phyloP scores from a whole-genome alignment of 73 alveolate genomes.

The Paramecium biaurelia region DNA sequence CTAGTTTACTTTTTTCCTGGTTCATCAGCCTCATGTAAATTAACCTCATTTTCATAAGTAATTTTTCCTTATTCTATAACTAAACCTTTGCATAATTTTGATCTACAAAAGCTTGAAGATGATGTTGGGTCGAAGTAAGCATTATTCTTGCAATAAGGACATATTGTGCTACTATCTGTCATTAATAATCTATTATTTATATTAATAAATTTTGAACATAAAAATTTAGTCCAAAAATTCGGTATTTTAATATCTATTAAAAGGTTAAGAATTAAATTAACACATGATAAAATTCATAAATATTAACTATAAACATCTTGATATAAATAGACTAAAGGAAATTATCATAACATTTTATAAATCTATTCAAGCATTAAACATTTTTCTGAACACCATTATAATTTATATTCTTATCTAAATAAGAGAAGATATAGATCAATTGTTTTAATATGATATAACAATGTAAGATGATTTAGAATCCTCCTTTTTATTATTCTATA shows the following conservation, averaged over 20 bases:
- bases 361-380: too few relatives aligned
- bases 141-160: neutral
- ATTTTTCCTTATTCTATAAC: neutral
- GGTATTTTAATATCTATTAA: neutral
- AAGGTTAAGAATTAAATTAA: too few relatives aligned
- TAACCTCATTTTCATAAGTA: constrained; percentile 41
- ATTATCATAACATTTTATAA: too few relatives aligned
- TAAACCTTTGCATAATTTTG: neutral
- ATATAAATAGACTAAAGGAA: too few relatives aligned
- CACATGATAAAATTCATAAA: neutral
- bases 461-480: too few relatives aligned
- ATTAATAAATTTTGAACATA: neutral
- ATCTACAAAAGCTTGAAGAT: neutral
- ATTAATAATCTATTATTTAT: neutral
- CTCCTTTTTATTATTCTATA: too few relatives aligned
- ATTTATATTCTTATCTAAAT: too few relatives aligned
- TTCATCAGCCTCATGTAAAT: constrained; percentile 16
- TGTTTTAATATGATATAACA: too few relatives aligned
- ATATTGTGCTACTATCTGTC: neutral
- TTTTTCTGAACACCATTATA: too few relatives aligned
- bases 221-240: neutral
- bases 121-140: neutral
- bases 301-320: neutral
- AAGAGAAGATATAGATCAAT: constrained; percentile 79
- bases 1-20: constrained; percentile 7